A percentile compares a stretch with the other conserved stretches of the same genome.
phyloP scores from a whole-genome alignment of 75 land plant genomes.

The Pinus albicaulis region DNA sequence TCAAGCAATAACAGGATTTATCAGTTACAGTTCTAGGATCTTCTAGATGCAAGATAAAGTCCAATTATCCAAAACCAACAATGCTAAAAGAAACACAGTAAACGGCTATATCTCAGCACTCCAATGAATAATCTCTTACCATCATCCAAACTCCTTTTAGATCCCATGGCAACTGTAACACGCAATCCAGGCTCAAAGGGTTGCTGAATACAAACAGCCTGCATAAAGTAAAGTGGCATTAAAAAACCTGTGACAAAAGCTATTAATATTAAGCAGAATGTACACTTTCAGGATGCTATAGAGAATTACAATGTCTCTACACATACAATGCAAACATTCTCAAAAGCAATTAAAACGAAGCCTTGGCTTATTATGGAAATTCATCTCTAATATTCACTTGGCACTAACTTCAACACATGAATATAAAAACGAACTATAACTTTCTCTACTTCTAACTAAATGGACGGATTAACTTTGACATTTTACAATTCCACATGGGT shows the following conservation, averaged over 20 bases:
- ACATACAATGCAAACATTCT: not conserved
- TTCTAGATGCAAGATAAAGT: not conserved
- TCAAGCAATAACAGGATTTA: too few relatives aligned
- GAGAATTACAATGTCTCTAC: not conserved
- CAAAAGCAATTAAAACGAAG: not conserved
- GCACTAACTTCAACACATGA: too few relatives aligned
- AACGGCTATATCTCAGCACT: not conserved
- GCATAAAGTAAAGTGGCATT: constrained; percentile 16
- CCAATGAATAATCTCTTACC: constrained; percentile 20
- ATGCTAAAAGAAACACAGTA: not conserved
- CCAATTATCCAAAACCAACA: not conserved
- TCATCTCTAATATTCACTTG: too few relatives aligned
- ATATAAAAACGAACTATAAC: too few relatives aligned
- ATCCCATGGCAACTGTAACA: constrained; percentile 93
- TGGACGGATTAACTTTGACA: not conserved
- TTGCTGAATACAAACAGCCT: constrained; percentile 73
- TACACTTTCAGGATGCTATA: not conserved
- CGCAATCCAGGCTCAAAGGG: constrained; percentile 67
- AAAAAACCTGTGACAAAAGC: not conserved
- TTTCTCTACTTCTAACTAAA: not conserved
- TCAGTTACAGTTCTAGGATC: not conserved
- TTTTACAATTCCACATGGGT: not conserved
- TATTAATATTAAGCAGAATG: not conserved
- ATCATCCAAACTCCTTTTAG: constrained; percentile 40
- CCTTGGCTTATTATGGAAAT: not conserved